phyloP scores from a whole-genome alignment of 2,329 filamentous ascomycete genomes.

The Coleophoma crateriformis region DNA sequence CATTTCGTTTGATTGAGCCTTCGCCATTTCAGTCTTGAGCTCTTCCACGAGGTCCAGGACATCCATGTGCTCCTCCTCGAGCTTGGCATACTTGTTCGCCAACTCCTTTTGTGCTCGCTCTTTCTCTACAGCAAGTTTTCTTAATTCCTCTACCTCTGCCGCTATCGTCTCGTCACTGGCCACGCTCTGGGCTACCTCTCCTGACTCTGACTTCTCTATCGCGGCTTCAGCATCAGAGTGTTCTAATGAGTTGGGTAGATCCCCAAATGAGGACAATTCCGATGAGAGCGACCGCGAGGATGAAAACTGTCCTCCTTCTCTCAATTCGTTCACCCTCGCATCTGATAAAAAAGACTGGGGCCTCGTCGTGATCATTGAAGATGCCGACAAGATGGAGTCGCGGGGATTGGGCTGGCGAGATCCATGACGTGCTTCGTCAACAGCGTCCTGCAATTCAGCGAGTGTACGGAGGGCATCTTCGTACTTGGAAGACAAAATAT shows the following conservation, averaged over 20 bases:
- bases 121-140: conserved; percentile 66
- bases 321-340: conserved; percentile 63
- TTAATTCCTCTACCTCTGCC: conserved; percentile 67
- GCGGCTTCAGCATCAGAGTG: conserved; percentile 54
- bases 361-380: conserved; percentile 45
- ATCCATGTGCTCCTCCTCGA: conserved; percentile 77
- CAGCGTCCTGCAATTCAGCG: conserved; percentile 76
- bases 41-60: conserved; percentile 84
- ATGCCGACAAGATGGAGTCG: conserved; percentile 49
- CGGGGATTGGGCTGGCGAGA: conserved; percentile 30
- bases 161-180: conserved; percentile 41
- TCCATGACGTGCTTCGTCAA: conserved; percentile 70
- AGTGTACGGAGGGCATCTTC: conserved; percentile 80
- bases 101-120: conserved; percentile 70
- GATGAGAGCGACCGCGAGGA: conserved; percentile 90
- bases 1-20: conserved; percentile 55
- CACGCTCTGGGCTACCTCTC: conserved; percentile 9
- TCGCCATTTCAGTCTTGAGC: conserved; percentile 79
- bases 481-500: conserved; percentile 80
- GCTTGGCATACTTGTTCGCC: conserved; percentile 71
- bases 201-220: conserved; percentile 27
- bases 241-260: conserved; percentile 62
- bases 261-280: conserved; percentile 84
- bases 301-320: conserved; percentile 61
- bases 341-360: conserved; percentile 84